A percentile compares a stretch with the other conserved stretches of the same genome.
Evolutionary conservation across 2,329 filamentous ascomycete genomes (phyloP).

Genomic region (Huntiella bhutanensis): DNA sequence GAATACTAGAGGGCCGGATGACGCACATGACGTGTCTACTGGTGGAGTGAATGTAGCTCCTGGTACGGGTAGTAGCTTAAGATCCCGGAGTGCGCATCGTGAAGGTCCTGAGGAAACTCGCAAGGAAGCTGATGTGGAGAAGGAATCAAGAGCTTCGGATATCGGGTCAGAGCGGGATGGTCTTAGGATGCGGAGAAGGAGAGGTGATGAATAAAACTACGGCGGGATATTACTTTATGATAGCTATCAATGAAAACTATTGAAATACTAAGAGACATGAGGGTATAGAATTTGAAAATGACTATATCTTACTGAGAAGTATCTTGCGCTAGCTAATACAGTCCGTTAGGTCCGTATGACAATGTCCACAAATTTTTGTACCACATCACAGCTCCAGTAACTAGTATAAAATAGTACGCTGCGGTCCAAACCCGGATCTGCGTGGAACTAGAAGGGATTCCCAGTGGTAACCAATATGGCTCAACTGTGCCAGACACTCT

Average conservation of each 20-base stretch:
- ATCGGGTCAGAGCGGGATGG: constrained; percentile 11
- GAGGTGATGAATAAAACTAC: constrained; percentile 15
- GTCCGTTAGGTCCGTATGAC: constrained; percentile 33
- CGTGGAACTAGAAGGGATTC: constrained; percentile 14
- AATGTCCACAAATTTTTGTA: constrained; percentile 50
- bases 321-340: constrained; percentile 1
- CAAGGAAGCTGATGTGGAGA: constrained; percentile 27
- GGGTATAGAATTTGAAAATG: too few relatives aligned
- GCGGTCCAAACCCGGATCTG: constrained; percentile 40
- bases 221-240: neutral
- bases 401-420: constrained; percentile 59
- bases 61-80: constrained; percentile 21
- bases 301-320: too few relatives aligned
- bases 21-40: constrained; percentile 25
- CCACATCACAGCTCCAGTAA: constrained; percentile 54
- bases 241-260: neutral
- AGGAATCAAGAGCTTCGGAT: constrained; percentile 23
- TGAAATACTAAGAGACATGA: too few relatives aligned
- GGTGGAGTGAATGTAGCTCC: constrained; percentile 28
- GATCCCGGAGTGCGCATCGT: constrained; percentile 1
- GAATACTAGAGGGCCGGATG: constrained; percentile 59
- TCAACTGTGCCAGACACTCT: constrained; percentile 65
- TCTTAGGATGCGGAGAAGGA: constrained; percentile 22
- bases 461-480: constrained; percentile 23
- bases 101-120: constrained; percentile 3